Evolutionary conservation across 495 filamentous ascomycete genomes (phyloP), one percentile per base, ranked within the genome.

Genomic region (Penicillium arizonense): DNA sequence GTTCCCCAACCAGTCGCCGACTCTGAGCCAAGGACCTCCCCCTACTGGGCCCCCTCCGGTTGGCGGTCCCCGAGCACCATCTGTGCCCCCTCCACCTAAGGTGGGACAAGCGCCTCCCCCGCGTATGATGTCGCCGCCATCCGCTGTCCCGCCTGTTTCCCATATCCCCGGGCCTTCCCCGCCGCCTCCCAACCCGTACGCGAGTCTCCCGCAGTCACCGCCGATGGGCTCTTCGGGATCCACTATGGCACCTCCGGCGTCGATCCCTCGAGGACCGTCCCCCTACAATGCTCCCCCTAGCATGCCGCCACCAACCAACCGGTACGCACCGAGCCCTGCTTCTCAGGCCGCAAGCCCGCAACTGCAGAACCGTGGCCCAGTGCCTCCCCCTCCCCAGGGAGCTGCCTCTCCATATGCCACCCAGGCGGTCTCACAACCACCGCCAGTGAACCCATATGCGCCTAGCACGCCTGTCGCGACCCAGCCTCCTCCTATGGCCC

Each of bases 251-350:
- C 70, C 66, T 41, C 70, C 80, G 46, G 76, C 79, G 52, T 76
- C 82, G 6, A 79, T 90, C 46, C 81, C 85, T 28, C 81, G 91
- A 36, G 90, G 89, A 12, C 78, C 89, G 4, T 96, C 92, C 14
- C 91, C 91, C 36, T 97, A 97, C 70, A 92, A 95, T 61, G 82
- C 87, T 40, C 90, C 91, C 47, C 90, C 90, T 6, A 70, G 83
- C 45, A 81, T 79, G n/a, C 76, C 85, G 4, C 85, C 91, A 9
- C 83, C 88, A 24, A 83, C 84, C 12, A 94, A 87, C 70, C 80
- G 93, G 55, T 97, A 97, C 72, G 87, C 94, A 12, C 94, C 94
- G 12, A 85, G 84, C 53, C 90, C 91, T 42, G 73, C 82, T 30
- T 61, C 85, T 26, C 80, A 82, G 55, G 65, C 77, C 47, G 54